Percentiles rank a stretch among this genome's conserved stretches.
These are phyloP conservation scores for Penicillium verhagenii DNA, from an alignment of 495 filamentous ascomycete species.

Conservation along the genomic window DNA sequence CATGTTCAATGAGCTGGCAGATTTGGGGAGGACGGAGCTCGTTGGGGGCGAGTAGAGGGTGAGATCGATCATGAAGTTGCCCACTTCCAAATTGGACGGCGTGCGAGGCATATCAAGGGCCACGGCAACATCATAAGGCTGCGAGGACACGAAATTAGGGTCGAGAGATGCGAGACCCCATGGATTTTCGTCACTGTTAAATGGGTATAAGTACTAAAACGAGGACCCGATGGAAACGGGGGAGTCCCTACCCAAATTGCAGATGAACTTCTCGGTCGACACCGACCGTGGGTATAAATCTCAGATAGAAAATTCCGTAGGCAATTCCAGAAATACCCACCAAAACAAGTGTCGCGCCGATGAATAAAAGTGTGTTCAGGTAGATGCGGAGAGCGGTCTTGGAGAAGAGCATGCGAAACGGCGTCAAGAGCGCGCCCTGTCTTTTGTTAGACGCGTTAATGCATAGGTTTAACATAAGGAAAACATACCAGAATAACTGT, in stretches of 20 bases:
- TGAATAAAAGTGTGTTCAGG: constrained; percentile 64
- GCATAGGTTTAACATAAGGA: not conserved
- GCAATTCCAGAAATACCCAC: constrained; percentile 61
- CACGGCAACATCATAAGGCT: constrained; percentile 67
- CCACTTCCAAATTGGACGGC: constrained; percentile 52
- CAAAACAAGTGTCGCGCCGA: constrained; percentile 56
- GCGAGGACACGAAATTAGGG: constrained; percentile 40
- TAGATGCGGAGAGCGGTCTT: constrained; percentile 69
- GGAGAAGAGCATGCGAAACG: constrained; percentile 54
- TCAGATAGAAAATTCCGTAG: constrained; percentile 77
- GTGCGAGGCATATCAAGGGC: constrained; percentile 69
- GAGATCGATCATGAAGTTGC: constrained; percentile 96
- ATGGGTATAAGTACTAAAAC: not conserved
- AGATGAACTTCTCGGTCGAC: constrained; percentile 69
- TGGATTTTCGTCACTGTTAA: constrained; percentile 36
- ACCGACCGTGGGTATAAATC: constrained; percentile 72
- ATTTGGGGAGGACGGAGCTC: constrained; percentile 22
- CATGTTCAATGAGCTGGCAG: constrained; percentile 25
- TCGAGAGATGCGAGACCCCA: constrained; percentile 44
- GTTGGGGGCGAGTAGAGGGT: constrained; percentile 52
- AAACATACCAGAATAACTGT: constrained; percentile 12
- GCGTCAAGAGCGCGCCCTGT: constrained; percentile 34
- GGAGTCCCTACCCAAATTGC: constrained; percentile 68
- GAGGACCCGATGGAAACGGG: not conserved
- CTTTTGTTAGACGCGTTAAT: constrained; percentile 13